A percentile compares a stretch with the other conserved stretches of the same genome.
Evolutionary conservation across 768 basidiomycete species (phyloP).

Genomic region (Suillus lakei): DNA sequence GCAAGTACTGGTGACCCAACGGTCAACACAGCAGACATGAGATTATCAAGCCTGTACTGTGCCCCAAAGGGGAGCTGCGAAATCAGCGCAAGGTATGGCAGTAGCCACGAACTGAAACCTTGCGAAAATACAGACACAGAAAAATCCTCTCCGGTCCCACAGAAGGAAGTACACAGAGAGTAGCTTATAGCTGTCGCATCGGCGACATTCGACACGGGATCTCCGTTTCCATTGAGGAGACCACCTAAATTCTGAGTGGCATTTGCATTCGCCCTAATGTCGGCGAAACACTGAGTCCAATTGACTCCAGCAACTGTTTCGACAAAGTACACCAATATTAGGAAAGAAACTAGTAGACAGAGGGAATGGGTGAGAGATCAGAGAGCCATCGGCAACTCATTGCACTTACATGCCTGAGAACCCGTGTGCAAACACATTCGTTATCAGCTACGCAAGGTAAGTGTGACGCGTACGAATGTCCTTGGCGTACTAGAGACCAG

Average conservation of each 20-base stretch:
- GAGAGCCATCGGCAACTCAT: background rate
- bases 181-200: conserved; percentile 18
- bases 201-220: conserved; percentile 7
- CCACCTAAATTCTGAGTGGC: background rate
- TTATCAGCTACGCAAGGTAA: background rate
- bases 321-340: background rate
- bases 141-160: conserved; percentile 19
- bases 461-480: background rate
- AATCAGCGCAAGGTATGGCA: conserved; percentile 53
- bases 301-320: conserved; percentile 2
- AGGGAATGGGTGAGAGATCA: background rate
- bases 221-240: conserved; percentile 11
- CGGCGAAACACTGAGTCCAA: conserved; percentile 18
- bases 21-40: conserved; percentile 46
- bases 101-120: conserved; percentile 48
- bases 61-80: conserved; percentile 55
- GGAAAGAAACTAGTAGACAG: background rate
- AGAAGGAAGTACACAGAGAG: conserved; percentile 9
- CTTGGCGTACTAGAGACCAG: background rate
- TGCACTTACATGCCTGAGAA: background rate
- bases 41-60: conserved; percentile 43
- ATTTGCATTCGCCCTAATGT: conserved; percentile 14
- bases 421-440: background rate
- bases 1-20: conserved; percentile 52
- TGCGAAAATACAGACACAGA: conserved; percentile 29